Conservation (phyloP, 345 rosid genomes). For the Citrus cavaleriei region DNA sequence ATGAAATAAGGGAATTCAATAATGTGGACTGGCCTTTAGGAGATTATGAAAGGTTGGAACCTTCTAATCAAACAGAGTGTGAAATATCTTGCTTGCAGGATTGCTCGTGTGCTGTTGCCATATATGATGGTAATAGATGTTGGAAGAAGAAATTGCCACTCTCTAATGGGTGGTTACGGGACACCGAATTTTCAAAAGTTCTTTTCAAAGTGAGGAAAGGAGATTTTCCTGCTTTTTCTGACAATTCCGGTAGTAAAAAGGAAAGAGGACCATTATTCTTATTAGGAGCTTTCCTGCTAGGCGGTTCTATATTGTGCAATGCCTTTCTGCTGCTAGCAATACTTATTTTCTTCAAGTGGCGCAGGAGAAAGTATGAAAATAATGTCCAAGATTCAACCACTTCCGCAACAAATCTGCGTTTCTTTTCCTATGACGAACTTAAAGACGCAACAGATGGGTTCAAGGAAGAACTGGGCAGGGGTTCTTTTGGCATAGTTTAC, state of each 20-base stretch:
- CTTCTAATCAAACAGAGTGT: slow-evolving; percentile 11
- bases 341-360: not conserved
- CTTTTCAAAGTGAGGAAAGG: slow-evolving; percentile 20
- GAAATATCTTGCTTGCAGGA: slow-evolving; percentile 16
- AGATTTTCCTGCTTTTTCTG: not conserved
- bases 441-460: slow-evolving; percentile 23
- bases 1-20: not conserved
- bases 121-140: not conserved
- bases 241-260: not conserved
- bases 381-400: not conserved
- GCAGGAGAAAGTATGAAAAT: not conserved
- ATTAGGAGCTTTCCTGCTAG: slow-evolving; percentile 15
- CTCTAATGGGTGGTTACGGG: slow-evolving; percentile 5
- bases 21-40: slow-evolving; percentile 3
- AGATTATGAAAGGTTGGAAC: slow-evolving; percentile 15
- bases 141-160: slow-evolving; percentile 28
- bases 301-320: slow-evolving; percentile 10
- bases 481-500: slow-evolving; percentile 31
- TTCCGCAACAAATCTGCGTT: slow-evolving; percentile 15
- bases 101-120: slow-evolving; percentile 20
- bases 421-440: slow-evolving; percentile 20
- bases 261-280: not conserved
- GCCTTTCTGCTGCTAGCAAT: slow-evolving; percentile 1
- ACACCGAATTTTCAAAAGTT: slow-evolving; percentile 1
- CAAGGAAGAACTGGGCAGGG: slow-evolving; percentile 31